Conservation (phyloP, 2,329 filamentous ascomycete species). For the Trichoderma arundinaceum region DNA sequence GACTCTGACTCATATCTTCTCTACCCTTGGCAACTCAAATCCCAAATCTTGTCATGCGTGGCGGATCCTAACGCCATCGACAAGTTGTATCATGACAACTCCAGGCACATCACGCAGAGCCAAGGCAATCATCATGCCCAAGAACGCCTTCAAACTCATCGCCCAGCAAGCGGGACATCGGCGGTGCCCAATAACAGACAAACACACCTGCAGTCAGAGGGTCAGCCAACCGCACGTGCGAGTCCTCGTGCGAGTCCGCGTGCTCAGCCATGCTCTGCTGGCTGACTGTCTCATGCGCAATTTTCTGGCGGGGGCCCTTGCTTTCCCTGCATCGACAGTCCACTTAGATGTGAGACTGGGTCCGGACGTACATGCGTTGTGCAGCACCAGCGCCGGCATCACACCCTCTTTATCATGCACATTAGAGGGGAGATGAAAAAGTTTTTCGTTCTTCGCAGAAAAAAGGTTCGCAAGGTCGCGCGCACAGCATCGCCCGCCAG, state of each 20-base stretch:
- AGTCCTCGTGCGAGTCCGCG: constrained; percentile 15
- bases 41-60: too few relatives aligned
- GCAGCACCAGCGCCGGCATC: constrained; percentile 14
- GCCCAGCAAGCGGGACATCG: background rate
- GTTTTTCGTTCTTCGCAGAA: background rate
- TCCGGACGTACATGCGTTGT: background rate
- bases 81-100: too few relatives aligned
- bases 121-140: background rate
- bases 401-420: constrained; percentile 24
- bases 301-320: constrained; percentile 1
- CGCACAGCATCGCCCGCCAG: constrained; percentile 21
- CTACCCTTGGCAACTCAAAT: too few relatives aligned
- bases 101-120: too few relatives aligned
- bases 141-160: background rate
- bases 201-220: constrained; percentile 18
- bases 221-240: constrained; percentile 23
- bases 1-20: constrained; percentile 5
- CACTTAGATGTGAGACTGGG: constrained; percentile 8
- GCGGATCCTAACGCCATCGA: too few relatives aligned
- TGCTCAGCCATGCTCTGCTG: constrained; percentile 23
- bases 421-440: background rate
- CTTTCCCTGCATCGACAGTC: constrained; percentile 1
- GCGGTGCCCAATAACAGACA: constrained; percentile 19
- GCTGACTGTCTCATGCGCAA: constrained; percentile 24
- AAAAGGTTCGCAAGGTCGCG: background rate